Conservation (phyloP, 2,329 filamentous ascomycete genomes). For the Alternaria atra region DNA sequence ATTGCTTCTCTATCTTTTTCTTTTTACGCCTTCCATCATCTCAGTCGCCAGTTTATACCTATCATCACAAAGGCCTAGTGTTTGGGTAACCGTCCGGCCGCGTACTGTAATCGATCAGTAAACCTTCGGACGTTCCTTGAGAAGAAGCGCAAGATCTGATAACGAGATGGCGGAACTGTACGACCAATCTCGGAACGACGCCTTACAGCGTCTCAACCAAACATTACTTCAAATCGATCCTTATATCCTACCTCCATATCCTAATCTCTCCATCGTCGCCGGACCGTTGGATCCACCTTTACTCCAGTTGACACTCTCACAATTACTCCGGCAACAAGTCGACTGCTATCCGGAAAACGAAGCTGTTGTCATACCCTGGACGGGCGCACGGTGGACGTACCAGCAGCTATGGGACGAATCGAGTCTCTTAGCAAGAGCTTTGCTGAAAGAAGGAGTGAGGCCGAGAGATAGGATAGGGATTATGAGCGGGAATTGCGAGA, state of each 20-base stretch:
- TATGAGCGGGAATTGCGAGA: slow-evolving; percentile 71
- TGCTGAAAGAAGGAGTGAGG: slow-evolving; percentile 72
- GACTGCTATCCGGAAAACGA: slow-evolving; percentile 71
- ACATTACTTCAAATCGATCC: slow-evolving; percentile 51
- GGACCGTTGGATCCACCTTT: slow-evolving; percentile 75
- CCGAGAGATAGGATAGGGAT: slow-evolving; percentile 76
- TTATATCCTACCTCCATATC: slow-evolving; percentile 49
- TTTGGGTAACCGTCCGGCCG: neutral
- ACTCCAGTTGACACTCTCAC: slow-evolving; percentile 74
- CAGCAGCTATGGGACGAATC: slow-evolving; percentile 52
- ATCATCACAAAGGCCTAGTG: slow-evolving; percentile 15
- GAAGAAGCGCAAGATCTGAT: neutral
- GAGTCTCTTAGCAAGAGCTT: slow-evolving; percentile 51
- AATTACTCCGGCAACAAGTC: slow-evolving; percentile 76
- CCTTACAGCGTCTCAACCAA: slow-evolving; percentile 48
- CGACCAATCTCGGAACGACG: slow-evolving; percentile 39
- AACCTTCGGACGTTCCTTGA: neutral
- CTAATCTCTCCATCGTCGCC: slow-evolving; percentile 67
- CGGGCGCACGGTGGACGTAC: slow-evolving; percentile 75
- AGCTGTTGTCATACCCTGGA: slow-evolving; percentile 79
- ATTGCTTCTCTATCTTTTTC: slow-evolving; percentile 27
- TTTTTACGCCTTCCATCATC: slow-evolving; percentile 21
- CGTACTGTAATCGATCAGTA: neutral
- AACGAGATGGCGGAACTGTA: slow-evolving; percentile 37
- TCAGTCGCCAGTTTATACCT: slow-evolving; percentile 21